Evolutionary conservation across 805 yeast species (phyloP).

Genomic region (Candida ficus): DNA sequence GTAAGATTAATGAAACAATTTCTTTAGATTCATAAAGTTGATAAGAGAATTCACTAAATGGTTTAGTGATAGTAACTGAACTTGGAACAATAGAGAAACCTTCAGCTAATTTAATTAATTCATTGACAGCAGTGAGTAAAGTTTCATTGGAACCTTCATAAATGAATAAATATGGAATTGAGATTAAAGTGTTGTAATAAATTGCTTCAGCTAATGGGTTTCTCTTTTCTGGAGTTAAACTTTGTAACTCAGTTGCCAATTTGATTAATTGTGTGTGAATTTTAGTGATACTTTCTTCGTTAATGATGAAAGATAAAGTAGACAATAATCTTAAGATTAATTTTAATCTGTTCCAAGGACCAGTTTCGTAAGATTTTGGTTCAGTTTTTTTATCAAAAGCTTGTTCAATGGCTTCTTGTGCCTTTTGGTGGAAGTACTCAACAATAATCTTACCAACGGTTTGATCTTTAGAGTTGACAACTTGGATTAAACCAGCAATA

Average conservation of each 20-base stretch:
- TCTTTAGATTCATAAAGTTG: slow-evolving; percentile 48
- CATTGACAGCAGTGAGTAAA: slow-evolving; percentile 33
- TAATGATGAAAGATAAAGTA: slow-evolving; percentile 56
- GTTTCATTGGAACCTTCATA: slow-evolving; percentile 31
- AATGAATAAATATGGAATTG: slow-evolving; percentile 60
- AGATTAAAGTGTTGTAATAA: slow-evolving; percentile 53
- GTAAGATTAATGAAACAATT: slow-evolving; percentile 44
- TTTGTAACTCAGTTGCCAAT: slow-evolving; percentile 53
- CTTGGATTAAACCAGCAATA: slow-evolving; percentile 61
- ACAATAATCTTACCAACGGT: slow-evolving; percentile 64
- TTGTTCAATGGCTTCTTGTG: slow-evolving; percentile 48
- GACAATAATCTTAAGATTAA: slow-evolving; percentile 66
- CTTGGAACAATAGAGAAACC: slow-evolving; percentile 27
- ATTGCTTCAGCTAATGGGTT: slow-evolving; percentile 63
- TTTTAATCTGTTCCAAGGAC: slow-evolving; percentile 68
- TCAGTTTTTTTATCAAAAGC: slow-evolving; percentile 23
- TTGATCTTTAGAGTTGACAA: slow-evolving; percentile 59
- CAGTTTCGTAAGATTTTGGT: slow-evolving; percentile 36
- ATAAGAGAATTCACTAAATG: slow-evolving; percentile 21
- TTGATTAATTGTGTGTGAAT: slow-evolving; percentile 50
- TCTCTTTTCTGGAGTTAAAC: slow-evolving; percentile 31
- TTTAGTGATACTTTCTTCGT: slow-evolving; percentile 41
- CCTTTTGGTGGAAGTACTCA: slow-evolving; percentile 60
- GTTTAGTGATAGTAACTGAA: slow-evolving; percentile 22
- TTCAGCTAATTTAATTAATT: slow-evolving; percentile 41